Base-by-base conservation (phyloP, 495 filamentous ascomycete species). In the Trichoderma parareesei region DNA sequence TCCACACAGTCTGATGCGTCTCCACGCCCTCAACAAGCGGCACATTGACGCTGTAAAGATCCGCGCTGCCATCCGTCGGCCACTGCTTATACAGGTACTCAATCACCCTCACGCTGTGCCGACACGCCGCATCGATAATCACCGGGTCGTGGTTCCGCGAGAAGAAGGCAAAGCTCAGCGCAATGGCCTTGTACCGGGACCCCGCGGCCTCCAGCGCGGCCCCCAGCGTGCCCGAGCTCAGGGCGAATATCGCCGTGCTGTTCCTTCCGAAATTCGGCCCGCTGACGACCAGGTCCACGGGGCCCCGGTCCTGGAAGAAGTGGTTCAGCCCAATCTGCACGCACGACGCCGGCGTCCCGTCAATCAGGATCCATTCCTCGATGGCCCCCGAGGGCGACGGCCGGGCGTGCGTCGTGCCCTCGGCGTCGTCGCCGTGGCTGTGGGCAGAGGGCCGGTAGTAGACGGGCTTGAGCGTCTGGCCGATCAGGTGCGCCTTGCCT, bases 251-350 rank as follows among this genome's bases (percentile, higher is more conserved):
- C 1, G 93, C 90, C 0, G 94, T 98, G 4, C 90, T 90, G 76
- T 98, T 98, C 44, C 93, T 81, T 8, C 94, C 94, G 77, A 96
- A 97, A 73, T 98, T 98, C 7, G 94, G 94, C 1, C 94, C 94
- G 13, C 84, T 88, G 5, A 98, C 83, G 4, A 98, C 92, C 3
- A 98, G 77, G 72, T 97, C 93, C 60, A 97, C 79, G 16, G 85
- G 85, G 3, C 86, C 90, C 35, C 85, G 84, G 64, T 90, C 86
- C 65, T 86, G 78, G 79, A 95, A 97, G 80, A 88, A 93, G 77
- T 91, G 90, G 72, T 88, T 87, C 18, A 94, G 83, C 18, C 90
- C 95, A 69, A 97, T 92, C 79, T 96, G 93, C 27, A 89, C 90
- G 75, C 90, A 97, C 66, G 82, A 89, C 3, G 90, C 93, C 33